Evolutionary conservation across 2,329 filamentous ascomycete genomes (phyloP), one percentile per base, ranked within the genome.

Genomic region (Aspergillus udagawae): DNA sequence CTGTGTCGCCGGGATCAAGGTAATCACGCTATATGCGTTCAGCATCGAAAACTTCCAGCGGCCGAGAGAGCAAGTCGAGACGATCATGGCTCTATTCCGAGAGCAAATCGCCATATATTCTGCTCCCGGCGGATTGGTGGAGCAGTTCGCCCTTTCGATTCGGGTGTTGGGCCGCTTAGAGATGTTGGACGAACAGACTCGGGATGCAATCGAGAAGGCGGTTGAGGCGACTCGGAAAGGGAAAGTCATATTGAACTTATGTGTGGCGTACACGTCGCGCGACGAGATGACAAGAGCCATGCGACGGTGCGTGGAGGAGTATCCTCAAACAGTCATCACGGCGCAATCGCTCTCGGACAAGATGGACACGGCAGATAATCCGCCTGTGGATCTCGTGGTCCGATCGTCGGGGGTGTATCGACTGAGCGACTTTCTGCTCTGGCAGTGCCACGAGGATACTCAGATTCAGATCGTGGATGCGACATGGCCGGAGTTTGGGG

Each of bases 31-130:
- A 10, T 59, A 63, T 38, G 41, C 58, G 10, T 63, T 63, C 49
- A 63, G 60, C 32, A 54, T 59, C 14, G 60, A 59, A 17, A 63
- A 59, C 32, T 61, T 63, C 44, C 23, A 63, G 12, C 47, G 60
- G 32, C 48, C 61, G 2, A 45, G 52, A 10, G 52, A 50, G 6
- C 51, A 63, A 47, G 29, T 63, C 27, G 49, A 61, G 8, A 10
- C 45, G 3, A 9, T 49, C 3, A 17, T 49, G 45, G 20, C 3
- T 49, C 21, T 35, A 25, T 4, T 25, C 27, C 21, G 27, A 14
- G 20, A 21, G 14, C 45, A 25, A n/a, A 17, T 17, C n/a, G 12
- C 3, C 10, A 2, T 17, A 7, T 23, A 2, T 14, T 23, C 20
- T 49, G 45, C 45, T 25, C 21, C 21, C 20, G 45, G 20, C 7